Percentiles rank a stretch among this genome's conserved stretches.
Evolutionary conservation across 1,284 basidiomycete genomes (phyloP).

Genomic region (Austropuccinia psidii): DNA sequence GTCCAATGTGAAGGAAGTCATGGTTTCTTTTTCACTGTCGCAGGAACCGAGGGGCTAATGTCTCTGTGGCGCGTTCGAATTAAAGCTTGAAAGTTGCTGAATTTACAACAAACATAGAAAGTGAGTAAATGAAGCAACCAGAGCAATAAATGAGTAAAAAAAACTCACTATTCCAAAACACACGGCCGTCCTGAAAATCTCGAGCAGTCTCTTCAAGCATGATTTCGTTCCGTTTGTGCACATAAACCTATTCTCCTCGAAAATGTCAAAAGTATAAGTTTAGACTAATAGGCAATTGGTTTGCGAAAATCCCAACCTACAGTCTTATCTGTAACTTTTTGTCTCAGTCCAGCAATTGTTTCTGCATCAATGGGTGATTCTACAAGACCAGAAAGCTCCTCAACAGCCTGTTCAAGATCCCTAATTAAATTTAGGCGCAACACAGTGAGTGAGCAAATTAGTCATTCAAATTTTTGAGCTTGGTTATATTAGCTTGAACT

Average conservation of each 20-base stretch:
- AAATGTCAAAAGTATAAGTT: background rate
- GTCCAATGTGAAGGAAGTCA: too few species aligned
- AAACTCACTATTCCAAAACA: slow-evolving; percentile 24
- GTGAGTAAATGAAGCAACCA: too few species aligned
- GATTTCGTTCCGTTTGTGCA: slow-evolving; percentile 90
- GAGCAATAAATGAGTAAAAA: background rate
- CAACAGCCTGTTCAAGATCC: slow-evolving; percentile 88
- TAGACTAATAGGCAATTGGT: background rate
- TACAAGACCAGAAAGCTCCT: slow-evolving; percentile 83
- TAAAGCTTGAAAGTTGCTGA: too few species aligned
- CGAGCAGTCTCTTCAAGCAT: slow-evolving; percentile 85
- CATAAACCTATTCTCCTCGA: slow-evolving; percentile 62
- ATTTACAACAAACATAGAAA: too few species aligned
- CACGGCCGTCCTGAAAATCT: slow-evolving; percentile 75
- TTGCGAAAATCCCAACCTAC: slow-evolving; percentile 53
- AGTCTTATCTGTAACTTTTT: slow-evolving; percentile 89
- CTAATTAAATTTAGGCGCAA: too few species aligned
- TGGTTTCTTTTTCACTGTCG: too few species aligned
- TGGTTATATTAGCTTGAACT: slow-evolving; percentile 38
- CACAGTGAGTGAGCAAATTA: too few species aligned
- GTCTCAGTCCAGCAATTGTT: slow-evolving; percentile 68
- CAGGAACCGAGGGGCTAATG: too few species aligned
- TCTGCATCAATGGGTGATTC: slow-evolving; percentile 83
- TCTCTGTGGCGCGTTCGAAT: too few species aligned
- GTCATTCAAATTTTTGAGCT: too few species aligned